Conservation (phyloP, 768 basidiomycete species). For the Suillus bovinus region DNA sequence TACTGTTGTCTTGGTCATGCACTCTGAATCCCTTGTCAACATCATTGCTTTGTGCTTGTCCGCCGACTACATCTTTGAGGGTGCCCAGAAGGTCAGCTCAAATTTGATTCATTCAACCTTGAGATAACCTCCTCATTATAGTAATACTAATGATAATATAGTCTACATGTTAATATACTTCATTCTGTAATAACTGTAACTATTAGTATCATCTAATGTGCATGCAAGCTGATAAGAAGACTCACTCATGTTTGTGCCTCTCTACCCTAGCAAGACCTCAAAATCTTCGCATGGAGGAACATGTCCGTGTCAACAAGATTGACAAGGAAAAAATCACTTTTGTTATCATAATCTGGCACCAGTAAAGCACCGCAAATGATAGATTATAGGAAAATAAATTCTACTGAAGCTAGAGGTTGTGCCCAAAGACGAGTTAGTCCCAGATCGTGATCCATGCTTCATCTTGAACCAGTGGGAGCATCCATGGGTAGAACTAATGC, state of each 20-base stretch:
- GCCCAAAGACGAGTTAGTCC: constrained; percentile 15
- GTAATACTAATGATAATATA: too few species aligned
- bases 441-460: constrained; percentile 22
- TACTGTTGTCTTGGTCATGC: constrained; percentile 89
- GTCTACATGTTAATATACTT: too few species aligned
- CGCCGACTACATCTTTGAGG: too few species aligned
- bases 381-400: constrained; percentile 7
- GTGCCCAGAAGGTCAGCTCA: too few species aligned
- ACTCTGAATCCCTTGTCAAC: too few species aligned
- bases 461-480: constrained; percentile 9
- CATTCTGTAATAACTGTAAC: too few species aligned
- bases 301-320: constrained; percentile 33
- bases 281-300: constrained; percentile 14
- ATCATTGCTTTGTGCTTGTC: too few species aligned
- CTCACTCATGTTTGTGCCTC: background rate
- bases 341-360: constrained; percentile 6
- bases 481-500: constrained; percentile 25
- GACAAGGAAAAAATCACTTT: constrained; percentile 26
- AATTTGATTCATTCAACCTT: too few species aligned
- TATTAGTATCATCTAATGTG: constrained; percentile 22
- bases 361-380: background rate
- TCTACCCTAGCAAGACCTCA: background rate
- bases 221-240: constrained; percentile 10
- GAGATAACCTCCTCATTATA: too few species aligned
- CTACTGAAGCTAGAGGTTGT: background rate